Conservation (phyloP, 225 moss, liverwort and hornwort species). For the Asterella californica region DNA sequence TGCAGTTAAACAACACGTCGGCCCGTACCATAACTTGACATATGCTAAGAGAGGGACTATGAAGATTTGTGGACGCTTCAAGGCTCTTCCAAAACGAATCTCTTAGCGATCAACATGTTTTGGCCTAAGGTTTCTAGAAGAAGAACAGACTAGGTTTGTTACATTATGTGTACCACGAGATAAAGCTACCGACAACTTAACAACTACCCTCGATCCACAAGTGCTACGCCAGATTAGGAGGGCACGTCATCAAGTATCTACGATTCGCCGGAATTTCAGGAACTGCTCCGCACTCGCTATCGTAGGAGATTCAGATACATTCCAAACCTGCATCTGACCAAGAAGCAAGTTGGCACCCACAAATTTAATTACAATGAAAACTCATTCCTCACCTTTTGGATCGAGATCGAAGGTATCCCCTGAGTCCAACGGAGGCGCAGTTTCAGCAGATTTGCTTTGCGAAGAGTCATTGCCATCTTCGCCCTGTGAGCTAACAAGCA, state of each 20-base stretch:
- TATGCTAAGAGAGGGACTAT: not conserved
- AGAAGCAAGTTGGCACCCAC: not conserved
- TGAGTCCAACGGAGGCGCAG: not conserved
- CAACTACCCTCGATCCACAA: too few species aligned
- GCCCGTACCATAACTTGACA: too few species aligned
- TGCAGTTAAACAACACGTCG: not conserved
- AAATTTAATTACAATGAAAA: not conserved
- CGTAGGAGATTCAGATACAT: not conserved
- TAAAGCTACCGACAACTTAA: not conserved
- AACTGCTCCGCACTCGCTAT: not conserved
- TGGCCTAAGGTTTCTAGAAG: not conserved
- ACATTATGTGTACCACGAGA: not conserved
- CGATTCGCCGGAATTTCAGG: too few species aligned
- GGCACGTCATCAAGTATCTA: not conserved
- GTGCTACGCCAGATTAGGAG: too few species aligned
- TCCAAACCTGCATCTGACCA: not conserved
- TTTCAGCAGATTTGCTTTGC: conserved; percentile 2
- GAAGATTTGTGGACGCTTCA: not conserved
- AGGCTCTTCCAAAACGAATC: not conserved
- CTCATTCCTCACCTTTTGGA: conserved; percentile 14
- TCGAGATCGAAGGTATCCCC: conserved; percentile 11
- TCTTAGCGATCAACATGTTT: not conserved
- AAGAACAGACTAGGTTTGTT: not conserved
- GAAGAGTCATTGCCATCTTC: not conserved
- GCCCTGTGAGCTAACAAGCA: not conserved